Base-by-base conservation (phyloP, 495 filamentous ascomycete species). In the Gamarada debralockiae region DNA sequence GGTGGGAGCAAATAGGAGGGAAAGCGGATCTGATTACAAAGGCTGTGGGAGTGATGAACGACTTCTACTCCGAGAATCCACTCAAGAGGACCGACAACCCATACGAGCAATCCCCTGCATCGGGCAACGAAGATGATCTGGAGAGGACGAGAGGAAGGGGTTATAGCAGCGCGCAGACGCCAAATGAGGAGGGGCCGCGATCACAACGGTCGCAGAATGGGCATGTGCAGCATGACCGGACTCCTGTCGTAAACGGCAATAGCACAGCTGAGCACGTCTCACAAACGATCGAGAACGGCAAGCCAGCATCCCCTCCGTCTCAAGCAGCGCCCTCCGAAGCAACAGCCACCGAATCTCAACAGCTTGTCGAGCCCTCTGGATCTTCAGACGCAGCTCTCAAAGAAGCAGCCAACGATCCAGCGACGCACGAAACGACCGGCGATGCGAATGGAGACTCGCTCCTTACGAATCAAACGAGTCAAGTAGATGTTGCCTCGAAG, bases 1-100 rank as follows among this genome's bases (percentile, higher is more conserved):
- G 93, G 93, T 98, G 93, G 93, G 79, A 86, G 58, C 65, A 80
- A 57, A 69, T 86, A 70, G 70, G 80, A 34, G 75, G 91, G 53
- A 62, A 78, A 59, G 61, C 90, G 65, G 65, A 74, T 52, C 70
- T 84, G 65, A 77, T 92, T 61, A 68, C 73, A 52, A 66, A 79
- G 55, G 89, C 86, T 18, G 83, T 88, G 56, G 78, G 79, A 38
- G 68, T 85, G 40, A 84, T 96, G 67, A 77, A 77, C n/a, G 77
- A 85, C 29, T 80, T 89, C 46, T 96, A 92, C 67, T 77, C 85
- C 55, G 80, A 81, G 57, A 83, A 81, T 64, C 84, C 85, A 42
- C 68, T 65, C n/a, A 59, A 53, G 48, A 47, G 40, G 29, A 24
- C 31, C 14, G 59, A 62, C 8, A 65, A 59, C 43, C 56, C 62